phyloP scores from a whole-genome alignment of 257 asterid species.

The Cordia subcordata region DNA sequence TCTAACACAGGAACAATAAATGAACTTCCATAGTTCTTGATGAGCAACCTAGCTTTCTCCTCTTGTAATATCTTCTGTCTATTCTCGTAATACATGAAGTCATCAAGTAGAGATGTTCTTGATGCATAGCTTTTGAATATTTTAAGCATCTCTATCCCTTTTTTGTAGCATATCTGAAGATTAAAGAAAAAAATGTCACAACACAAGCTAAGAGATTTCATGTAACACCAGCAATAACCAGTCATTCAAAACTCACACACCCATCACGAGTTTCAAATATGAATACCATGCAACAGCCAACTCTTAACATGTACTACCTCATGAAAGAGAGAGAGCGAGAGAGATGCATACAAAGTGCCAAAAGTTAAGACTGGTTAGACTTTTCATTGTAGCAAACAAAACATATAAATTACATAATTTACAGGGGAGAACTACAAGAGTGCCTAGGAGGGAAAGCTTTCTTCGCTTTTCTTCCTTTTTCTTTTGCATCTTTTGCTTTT shows the following conservation, averaged over 20 bases:
- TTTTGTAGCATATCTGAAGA: constrained; percentile 53
- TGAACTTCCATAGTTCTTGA: constrained; percentile 52
- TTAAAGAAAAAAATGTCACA: neutral
- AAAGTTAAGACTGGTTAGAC: no score
- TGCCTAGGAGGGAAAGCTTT: no score
- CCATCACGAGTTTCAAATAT: no score
- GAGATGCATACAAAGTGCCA: no score
- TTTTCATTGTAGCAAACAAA: no score
- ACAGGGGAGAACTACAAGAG: no score
- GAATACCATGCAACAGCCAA: no score
- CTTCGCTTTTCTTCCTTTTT: no score
- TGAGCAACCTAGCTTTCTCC: constrained; percentile 57
- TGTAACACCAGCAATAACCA: neutral
- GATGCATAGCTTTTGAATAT: constrained; percentile 45
- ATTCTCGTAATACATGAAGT: constrained; percentile 83
- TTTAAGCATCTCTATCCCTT: constrained; percentile 85
- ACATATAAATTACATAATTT: no score
- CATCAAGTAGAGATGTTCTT: constrained; percentile 80
- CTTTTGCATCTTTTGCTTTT: no score
- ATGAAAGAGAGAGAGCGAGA: no score
- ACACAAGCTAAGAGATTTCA: neutral
- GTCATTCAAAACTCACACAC: neutral
- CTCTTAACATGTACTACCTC: no score
- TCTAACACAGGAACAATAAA: constrained; percentile 45
- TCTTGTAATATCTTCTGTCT: constrained; percentile 70